Base-by-base conservation (phyloP, 2,329 filamentous ascomycete genomes). In the Dothiorella sarmentorum region DNA sequence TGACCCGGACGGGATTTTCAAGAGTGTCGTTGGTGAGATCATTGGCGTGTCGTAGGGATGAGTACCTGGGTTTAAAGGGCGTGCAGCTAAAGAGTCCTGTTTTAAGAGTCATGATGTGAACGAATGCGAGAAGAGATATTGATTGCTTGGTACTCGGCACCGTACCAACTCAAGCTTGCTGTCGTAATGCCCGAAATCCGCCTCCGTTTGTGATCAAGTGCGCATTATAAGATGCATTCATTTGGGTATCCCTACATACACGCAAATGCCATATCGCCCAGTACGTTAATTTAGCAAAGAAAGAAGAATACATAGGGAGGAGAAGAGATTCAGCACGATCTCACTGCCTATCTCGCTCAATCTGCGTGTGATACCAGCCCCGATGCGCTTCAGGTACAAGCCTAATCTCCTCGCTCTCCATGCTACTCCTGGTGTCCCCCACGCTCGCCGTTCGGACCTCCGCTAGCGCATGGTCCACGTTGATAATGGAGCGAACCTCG, bases 11-110 rank as follows among this genome's bases (percentile, higher is more conserved):
- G 76, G 75, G 1, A 72, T 77, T 1, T 82, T 76, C 63, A 74
- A 72, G 63, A 80, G 76, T 42, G 71, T 80, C 9, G 69, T 81
- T 2, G 79, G 78, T 0, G 78, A 82, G 67, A 78, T 79, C 29
- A 64, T 82, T 18, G 78, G 77, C 1, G 62, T 81, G 56, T 40
- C 35, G 24, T 53, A 53, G 35, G 24, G 18, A 31, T 4, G 7
- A 26, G 3, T n/a, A n/a, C 22, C 17, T 18, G n/a, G 37, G 37
- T 18, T 17, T 40, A 7, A 31, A 11, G 7, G 29, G 29, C 3
- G 20, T 20, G 31, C 24, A 51, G 9, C 22, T 31, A 20, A 17
- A 17, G 44, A n/a, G n/a, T n/a, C n/a, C n/a, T n/a, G n/a, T n/a
- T n/a, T n/a, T n/a, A n/a, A n/a, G n/a, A n/a, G n/a, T n/a, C n/a